Evolutionary conservation across 352 stramenopile species (phyloP).

Genomic region (Phytophthora ramorum): DNA sequence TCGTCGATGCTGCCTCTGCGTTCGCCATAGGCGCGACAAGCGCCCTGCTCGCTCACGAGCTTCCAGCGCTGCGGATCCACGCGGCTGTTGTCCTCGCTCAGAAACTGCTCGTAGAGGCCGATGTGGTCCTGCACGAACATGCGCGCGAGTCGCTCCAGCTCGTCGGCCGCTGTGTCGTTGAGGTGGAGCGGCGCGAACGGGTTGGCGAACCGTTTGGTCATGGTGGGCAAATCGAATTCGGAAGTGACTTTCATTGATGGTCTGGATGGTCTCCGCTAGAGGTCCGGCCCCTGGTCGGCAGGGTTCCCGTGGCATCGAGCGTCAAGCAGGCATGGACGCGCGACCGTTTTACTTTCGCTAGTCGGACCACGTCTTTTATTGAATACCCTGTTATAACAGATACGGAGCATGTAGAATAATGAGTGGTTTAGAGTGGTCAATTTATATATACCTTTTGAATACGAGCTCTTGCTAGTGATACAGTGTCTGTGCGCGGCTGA

Average conservation of each 20-base stretch:
- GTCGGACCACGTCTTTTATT: conserved; percentile 3
- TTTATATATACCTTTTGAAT: neutral
- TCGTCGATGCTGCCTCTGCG: conserved; percentile 29
- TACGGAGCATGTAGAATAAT: neutral
- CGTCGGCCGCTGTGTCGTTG: conserved; percentile 25
- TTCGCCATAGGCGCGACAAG: conserved; percentile 50
- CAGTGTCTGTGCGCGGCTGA: too few species aligned
- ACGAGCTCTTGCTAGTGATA: too few species aligned
- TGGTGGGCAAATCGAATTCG: conserved; percentile 2
- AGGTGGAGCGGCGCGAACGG: conserved; percentile 50
- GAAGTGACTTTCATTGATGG: neutral
- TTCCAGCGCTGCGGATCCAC: conserved; percentile 50
- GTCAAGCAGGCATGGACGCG: conserved; percentile 18
- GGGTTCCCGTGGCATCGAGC: neutral
- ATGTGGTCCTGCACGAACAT: conserved; percentile 52
- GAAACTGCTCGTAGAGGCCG: conserved; percentile 50
- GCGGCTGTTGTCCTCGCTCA: conserved; percentile 34
- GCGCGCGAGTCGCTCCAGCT: conserved; percentile 40
- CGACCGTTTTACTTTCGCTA: conserved; percentile 23
- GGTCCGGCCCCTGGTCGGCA: conserved; percentile 4
- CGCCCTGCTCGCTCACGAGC: conserved; percentile 46
- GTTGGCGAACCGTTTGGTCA: conserved; percentile 50
- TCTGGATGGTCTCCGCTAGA: conserved; percentile 5
- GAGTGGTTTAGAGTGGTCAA: neutral
- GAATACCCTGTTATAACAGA: neutral